Evolutionary conservation across 805 yeast genomes (phyloP).

Genomic region (Novakomyces olei): DNA sequence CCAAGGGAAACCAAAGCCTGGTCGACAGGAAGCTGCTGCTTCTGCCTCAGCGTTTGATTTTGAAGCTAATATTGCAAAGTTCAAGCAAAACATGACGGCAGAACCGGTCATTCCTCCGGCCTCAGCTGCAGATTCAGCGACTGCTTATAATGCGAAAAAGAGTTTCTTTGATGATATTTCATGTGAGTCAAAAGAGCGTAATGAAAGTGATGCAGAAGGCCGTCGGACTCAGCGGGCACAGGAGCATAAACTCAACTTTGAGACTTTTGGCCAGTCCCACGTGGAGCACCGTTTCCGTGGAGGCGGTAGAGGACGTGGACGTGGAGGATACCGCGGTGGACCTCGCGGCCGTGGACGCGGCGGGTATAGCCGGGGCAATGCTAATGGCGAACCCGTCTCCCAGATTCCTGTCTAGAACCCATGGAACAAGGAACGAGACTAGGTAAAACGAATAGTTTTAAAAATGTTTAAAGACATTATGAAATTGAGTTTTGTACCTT

Average conservation of each 20-base stretch:
- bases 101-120: background rate
- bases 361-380: slow-evolving; percentile 11
- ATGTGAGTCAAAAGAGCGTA: slow-evolving; percentile 24
- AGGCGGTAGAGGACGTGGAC: slow-evolving; percentile 33
- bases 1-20: too few relatives aligned
- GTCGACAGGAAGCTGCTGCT: too few relatives aligned
- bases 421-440: too few relatives aligned
- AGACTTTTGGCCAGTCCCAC: slow-evolving; percentile 62
- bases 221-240: slow-evolving; percentile 25
- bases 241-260: slow-evolving; percentile 51
- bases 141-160: slow-evolving; percentile 55
- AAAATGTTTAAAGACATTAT: too few relatives aligned
- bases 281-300: slow-evolving; percentile 23
- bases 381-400: too few relatives aligned
- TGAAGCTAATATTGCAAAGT: slow-evolving; percentile 48
- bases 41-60: too few relatives aligned
- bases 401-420: too few relatives aligned
- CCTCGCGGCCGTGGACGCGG: slow-evolving; percentile 21
- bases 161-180: slow-evolving; percentile 81
- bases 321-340: slow-evolving; percentile 8
- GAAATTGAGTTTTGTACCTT: too few relatives aligned
- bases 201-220: slow-evolving; percentile 17
- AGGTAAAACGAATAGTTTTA: too few relatives aligned
- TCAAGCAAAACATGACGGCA: slow-evolving; percentile 20
- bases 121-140: too few relatives aligned